These are phyloP conservation scores for Adenanthera pavonina DNA, from an alignment of 306 rosid species.

Conservation along the genomic window DNA sequence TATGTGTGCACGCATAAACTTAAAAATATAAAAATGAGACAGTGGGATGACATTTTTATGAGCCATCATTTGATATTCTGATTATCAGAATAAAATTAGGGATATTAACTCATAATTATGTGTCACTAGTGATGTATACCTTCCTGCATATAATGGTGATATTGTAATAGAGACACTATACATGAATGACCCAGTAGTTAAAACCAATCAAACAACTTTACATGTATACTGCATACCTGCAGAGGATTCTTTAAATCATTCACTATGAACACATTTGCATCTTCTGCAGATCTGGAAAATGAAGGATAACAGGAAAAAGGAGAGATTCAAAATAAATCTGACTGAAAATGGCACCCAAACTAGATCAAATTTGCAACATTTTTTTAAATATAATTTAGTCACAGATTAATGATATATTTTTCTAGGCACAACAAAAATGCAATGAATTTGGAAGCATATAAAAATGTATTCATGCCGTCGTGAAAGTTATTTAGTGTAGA, in stretches of 20 bases:
- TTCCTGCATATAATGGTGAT: slow-evolving; percentile 14
- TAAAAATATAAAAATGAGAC: neutral
- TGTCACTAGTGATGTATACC: slow-evolving; percentile 12
- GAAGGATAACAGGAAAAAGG: slow-evolving; percentile 29
- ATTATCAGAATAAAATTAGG: slow-evolving; percentile 16
- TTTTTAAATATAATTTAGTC: neutral
- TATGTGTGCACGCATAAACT: neutral
- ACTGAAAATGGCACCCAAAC: slow-evolving; percentile 25
- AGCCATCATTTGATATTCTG: slow-evolving; percentile 25
- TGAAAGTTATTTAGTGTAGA: slow-evolving; percentile 15
- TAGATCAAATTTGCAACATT: slow-evolving; percentile 16
- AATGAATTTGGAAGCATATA: slow-evolving; percentile 5
- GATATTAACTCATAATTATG: slow-evolving; percentile 8
- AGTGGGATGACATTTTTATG: neutral
- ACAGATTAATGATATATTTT: neutral
- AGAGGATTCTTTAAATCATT: slow-evolving; percentile 94
- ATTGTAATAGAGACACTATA: slow-evolving; percentile 11
- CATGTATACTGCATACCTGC: slow-evolving; percentile 61
- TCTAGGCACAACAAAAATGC: slow-evolving; percentile 6
- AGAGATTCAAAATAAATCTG: slow-evolving; percentile 20
- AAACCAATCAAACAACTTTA: slow-evolving; percentile 31
- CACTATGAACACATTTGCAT: slow-evolving; percentile 82
- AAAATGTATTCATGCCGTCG: neutral
- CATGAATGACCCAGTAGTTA: slow-evolving; percentile 17
- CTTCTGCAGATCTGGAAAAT: slow-evolving; percentile 84